Evolutionary conservation across 1,139 yeast species (phyloP).

Genomic region (Casaregolazyma suthepensis): DNA sequence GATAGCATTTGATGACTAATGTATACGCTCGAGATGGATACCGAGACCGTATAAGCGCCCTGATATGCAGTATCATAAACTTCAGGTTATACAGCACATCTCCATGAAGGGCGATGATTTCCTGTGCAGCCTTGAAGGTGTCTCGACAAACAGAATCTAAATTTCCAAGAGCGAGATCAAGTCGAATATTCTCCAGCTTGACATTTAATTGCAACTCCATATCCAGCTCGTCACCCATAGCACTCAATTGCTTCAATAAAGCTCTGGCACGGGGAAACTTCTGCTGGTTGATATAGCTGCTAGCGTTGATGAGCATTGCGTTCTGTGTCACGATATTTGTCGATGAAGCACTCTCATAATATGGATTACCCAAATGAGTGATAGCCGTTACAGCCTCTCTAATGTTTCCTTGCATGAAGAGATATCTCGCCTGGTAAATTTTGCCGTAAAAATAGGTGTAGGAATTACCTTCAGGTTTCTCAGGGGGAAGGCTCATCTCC

Average conservation of each 20-base stretch:
- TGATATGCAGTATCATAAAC: constrained; percentile 21
- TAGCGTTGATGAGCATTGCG: constrained; percentile 15
- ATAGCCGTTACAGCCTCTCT: constrained; percentile 15
- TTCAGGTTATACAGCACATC: constrained; percentile 23
- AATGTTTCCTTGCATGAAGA: constrained; percentile 18
- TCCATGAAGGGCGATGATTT: constrained; percentile 12
- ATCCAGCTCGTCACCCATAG: constrained; percentile 5
- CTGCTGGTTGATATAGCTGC: constrained; percentile 16
- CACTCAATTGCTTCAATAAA: constrained; percentile 17
- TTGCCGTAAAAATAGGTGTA: constrained; percentile 15
- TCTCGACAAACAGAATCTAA: constrained; percentile 15
- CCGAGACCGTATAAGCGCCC: constrained; percentile 18
- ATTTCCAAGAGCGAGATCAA: constrained; percentile 18
- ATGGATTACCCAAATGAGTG: constrained; percentile 11
- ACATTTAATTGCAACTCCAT: constrained; percentile 13
- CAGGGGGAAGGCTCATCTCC: constrained; percentile 12
- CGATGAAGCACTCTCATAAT: constrained; percentile 15
- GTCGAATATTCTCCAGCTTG: constrained; percentile 15
- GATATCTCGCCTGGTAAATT: constrained; percentile 16
- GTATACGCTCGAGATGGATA: constrained; percentile 23
- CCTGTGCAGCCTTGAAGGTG: constrained; percentile 13
- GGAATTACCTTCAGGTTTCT: constrained; percentile 11
- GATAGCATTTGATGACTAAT: constrained; percentile 17
- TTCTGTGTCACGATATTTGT: constrained; percentile 24
- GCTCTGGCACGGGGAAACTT: constrained; percentile 16